Evolutionary conservation across 2,329 filamentous ascomycete species (phyloP), one percentile per base, ranked within the genome.

Genomic region (Arthrocladium fulminans): DNA sequence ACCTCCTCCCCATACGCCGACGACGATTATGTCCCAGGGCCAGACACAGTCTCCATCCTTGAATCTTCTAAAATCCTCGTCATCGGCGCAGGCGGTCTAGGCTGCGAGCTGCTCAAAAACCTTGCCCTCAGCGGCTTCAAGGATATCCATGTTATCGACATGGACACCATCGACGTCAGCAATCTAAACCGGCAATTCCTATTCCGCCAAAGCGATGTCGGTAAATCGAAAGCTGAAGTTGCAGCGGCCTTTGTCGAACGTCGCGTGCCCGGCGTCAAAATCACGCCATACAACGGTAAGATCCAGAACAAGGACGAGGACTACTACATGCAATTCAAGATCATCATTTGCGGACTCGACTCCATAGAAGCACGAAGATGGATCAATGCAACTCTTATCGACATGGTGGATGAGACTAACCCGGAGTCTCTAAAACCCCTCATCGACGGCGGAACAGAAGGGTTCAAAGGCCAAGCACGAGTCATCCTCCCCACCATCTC

Each of bases 91-190:
- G 92, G 92, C 53, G 92, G 92, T 9, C 69, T 98, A 51, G 92
- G 92, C 56, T 98, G 92, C 61, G 92, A 98, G 65, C 94, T 98
- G 38, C 73, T 98, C 45, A 98, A 98, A 73, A 88, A 98, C 61
- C 76, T 98, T 27, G 92, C 92, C 35, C 76, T 98, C 45, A 96
- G 90, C 1, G 88, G 89, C 23, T 98, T 98, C 73, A 94, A 86
- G 67, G 81, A 95, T 61, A 96, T 98, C 57, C 88, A 98, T 71
- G 92, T 98, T 51, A 97, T 98, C 60, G 92, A 98, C 69, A 98
- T 98, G 92, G 87, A 98, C 67, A 98, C 90, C 1, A 98, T 98
- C 66, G 92, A 98, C 63, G 90, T 98, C 52, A 96, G 89, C 44
- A 98, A 98, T 65, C 77, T 98, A 19, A 98, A 98, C 68, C 84